Conservation (phyloP, 2,329 filamentous ascomycete species). For the Podosphaera fusca region DNA sequence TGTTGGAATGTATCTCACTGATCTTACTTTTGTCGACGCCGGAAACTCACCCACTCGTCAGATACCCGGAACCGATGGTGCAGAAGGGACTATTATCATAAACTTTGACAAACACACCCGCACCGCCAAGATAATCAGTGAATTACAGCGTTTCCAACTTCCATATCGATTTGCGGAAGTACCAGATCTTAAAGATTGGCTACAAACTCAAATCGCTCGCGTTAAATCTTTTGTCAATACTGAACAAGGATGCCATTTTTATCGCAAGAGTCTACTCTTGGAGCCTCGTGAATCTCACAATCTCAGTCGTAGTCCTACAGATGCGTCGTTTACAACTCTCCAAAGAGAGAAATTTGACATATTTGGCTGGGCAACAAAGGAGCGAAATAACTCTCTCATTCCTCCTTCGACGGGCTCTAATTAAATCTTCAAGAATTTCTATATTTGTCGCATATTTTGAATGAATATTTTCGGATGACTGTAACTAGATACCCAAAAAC, state of each 20-base stretch:
- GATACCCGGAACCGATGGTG: conserved; percentile 31
- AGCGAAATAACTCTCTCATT: conserved; percentile 5
- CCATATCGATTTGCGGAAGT: conserved; percentile 68
- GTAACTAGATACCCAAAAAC: conserved; percentile 16
- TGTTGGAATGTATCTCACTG: conserved; percentile 86
- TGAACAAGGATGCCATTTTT: conserved; percentile 31
- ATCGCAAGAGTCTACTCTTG: conserved; percentile 41
- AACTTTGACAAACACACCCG: conserved; percentile 96
- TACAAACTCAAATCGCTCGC: conserved; percentile 65
- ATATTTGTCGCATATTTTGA: conserved; percentile 1
- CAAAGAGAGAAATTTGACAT: conserved; percentile 29
- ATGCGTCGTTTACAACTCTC: conserved; percentile 11
- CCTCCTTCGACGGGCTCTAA: conserved; percentile 3
- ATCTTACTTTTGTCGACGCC: conserved; percentile 86
- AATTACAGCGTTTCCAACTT: conserved; percentile 88
- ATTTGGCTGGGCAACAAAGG: conserved; percentile 23
- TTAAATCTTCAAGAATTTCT: conserved; percentile 2
- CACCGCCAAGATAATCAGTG: conserved; percentile 85
- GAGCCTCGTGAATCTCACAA: conserved; percentile 29
- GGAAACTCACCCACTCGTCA: conserved; percentile 74
- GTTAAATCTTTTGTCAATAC: conserved; percentile 26
- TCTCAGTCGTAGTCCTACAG: conserved; percentile 11
- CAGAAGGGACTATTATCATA: conserved; percentile 57
- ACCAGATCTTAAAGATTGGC: conserved; percentile 80
- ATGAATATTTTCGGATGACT: conserved; percentile 1